Evolutionary conservation across 2,329 filamentous ascomycete genomes (phyloP).

Genomic region (Diaporthe velutina): DNA sequence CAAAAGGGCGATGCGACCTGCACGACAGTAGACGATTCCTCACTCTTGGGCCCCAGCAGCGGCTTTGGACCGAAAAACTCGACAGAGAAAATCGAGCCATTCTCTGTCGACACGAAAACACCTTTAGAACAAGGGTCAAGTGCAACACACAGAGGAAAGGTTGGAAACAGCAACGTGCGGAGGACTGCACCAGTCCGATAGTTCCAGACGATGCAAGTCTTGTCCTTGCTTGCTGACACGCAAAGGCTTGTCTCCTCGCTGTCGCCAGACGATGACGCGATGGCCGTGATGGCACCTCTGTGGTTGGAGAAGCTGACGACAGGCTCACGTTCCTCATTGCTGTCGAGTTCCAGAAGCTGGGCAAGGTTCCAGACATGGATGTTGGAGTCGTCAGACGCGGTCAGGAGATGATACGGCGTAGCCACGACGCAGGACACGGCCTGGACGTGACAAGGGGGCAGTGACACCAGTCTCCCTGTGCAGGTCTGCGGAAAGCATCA

Average conservation of each 20-base stretch:
- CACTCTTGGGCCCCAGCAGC: constrained; percentile 65
- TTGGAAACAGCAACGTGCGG: constrained; percentile 84
- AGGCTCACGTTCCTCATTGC: constrained; percentile 73
- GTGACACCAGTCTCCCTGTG: constrained; percentile 82
- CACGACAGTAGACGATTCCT: constrained; percentile 69
- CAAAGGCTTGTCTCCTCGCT: constrained; percentile 82
- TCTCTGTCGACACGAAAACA: constrained; percentile 83
- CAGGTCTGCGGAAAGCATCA: constrained; percentile 64
- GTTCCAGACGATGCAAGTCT: constrained; percentile 93
- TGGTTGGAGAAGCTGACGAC: constrained; percentile 84
- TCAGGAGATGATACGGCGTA: constrained; percentile 79
- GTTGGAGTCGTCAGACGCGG: constrained; percentile 87
- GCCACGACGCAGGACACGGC: constrained; percentile 81
- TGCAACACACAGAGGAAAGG: constrained; percentile 77
- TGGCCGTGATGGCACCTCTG: constrained; percentile 77
- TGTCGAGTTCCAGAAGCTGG: constrained; percentile 73
- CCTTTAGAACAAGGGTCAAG: constrained; percentile 88
- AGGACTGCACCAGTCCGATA: constrained; percentile 83
- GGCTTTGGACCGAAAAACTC: constrained; percentile 75
- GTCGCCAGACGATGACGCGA: constrained; percentile 74
- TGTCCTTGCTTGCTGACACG: constrained; percentile 86
- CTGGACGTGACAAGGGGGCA: constrained; percentile 83
- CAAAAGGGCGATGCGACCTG: constrained; percentile 68
- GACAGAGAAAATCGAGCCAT: constrained; percentile 83
- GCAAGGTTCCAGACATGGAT: constrained; percentile 92